A percentile compares a stretch with the other conserved stretches of the same genome.
Conservation (phyloP, 1,284 basidiomycete genomes). For the Pyrrhoderma lamaoense region DNA sequence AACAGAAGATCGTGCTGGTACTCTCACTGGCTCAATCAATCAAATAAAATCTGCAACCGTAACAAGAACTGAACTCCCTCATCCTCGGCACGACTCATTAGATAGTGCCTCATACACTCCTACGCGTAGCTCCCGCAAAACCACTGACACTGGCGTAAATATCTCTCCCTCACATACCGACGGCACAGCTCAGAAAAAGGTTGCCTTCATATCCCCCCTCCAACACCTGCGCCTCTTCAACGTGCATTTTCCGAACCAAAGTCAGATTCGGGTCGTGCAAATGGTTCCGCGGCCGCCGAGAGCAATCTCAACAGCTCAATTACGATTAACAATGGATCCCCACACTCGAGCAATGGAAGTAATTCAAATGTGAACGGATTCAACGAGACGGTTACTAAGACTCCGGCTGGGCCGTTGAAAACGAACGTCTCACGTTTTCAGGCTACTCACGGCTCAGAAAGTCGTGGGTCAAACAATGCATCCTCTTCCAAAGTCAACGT, state of each 20-base stretch:
- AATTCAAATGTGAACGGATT: slow-evolving; percentile 41
- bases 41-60: not conserved
- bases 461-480: slow-evolving; percentile 53
- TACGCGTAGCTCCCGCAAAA: slow-evolving; percentile 47
- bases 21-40: not conserved
- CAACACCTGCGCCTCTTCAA: slow-evolving; percentile 41
- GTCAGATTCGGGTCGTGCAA: slow-evolving; percentile 3
- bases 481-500: slow-evolving; percentile 36
- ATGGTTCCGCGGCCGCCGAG: slow-evolving; percentile 10
- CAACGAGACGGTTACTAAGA: slow-evolving; percentile 57
- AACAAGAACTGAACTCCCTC: slow-evolving; percentile 4
- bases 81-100: slow-evolving; percentile 9
- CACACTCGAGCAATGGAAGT: not conserved
- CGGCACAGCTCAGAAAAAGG: slow-evolving; percentile 60
- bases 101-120: slow-evolving; percentile 29
- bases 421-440: slow-evolving; percentile 69
- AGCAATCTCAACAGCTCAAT: slow-evolving; percentile 1
- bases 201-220: slow-evolving; percentile 74
- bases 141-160: slow-evolving; percentile 32
- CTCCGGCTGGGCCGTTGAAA: slow-evolving; percentile 34
- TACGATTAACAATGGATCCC: not conserved
- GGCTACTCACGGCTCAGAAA: slow-evolving; percentile 59
- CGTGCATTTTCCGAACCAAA: slow-evolving; percentile 13
- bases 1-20: slow-evolving; percentile 4
- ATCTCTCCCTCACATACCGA: slow-evolving; percentile 23